Conservation (phyloP, 2,329 filamentous ascomycete species). For the Xylariaceae sp. region DNA sequence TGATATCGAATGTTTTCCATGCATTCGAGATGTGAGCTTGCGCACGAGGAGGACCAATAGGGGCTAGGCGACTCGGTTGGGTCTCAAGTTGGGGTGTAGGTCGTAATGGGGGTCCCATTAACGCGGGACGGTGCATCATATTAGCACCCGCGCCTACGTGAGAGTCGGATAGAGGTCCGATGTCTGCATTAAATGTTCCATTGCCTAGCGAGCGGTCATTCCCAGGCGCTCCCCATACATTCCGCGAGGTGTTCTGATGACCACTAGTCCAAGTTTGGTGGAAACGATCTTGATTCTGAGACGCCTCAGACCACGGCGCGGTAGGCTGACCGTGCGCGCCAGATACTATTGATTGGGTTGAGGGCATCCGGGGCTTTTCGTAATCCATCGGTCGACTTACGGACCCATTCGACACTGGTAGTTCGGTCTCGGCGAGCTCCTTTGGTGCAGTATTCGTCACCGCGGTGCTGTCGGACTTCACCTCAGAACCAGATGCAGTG, state of each 20-base stretch:
- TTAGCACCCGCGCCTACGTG: constrained; percentile 32
- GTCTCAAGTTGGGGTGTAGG: constrained; percentile 17
- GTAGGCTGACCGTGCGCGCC: constrained; percentile 31
- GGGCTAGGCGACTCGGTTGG: constrained; percentile 24
- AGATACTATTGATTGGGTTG: constrained; percentile 11
- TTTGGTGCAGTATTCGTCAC: constrained; percentile 1
- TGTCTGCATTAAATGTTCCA: constrained; percentile 64
- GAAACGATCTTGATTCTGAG: constrained; percentile 40
- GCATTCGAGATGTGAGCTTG: constrained; percentile 9
- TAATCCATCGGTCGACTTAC: constrained; percentile 10
- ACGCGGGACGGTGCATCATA: constrained; percentile 39
- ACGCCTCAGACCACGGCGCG: constrained; percentile 26
- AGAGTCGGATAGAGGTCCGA: constrained; percentile 45
- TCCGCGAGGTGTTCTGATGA: constrained; percentile 44
- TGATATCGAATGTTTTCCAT: constrained; percentile 26
- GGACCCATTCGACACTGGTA: constrained; percentile 31
- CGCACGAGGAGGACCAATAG: constrained; percentile 30
- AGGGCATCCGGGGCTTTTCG: constrained; percentile 11
- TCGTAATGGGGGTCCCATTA: constrained; percentile 35
- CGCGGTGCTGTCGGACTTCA: constrained; percentile 8
- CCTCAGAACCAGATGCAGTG: constrained; percentile 3
- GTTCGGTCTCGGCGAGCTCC: constrained; percentile 7
- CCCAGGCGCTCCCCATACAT: constrained; percentile 71
- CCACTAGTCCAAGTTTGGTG: constrained; percentile 43
- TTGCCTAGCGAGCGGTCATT: constrained; percentile 69